Percentiles rank a stretch among this genome's conserved stretches.
phyloP scores from a whole-genome alignment of 2,329 filamentous ascomycete species.

The Diaporthe helianthi region DNA sequence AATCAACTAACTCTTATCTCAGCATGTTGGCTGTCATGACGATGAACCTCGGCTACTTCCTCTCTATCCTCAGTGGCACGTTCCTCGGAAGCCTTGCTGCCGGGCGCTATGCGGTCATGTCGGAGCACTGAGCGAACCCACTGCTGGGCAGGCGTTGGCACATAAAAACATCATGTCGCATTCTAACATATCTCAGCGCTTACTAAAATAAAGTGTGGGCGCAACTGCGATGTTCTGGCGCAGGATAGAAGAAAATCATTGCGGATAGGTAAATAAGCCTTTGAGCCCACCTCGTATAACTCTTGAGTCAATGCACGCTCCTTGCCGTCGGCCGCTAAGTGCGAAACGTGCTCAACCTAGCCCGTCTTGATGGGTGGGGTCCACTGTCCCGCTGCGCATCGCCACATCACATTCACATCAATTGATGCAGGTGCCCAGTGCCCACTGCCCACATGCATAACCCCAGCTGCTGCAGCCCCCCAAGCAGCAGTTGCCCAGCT shows the following conservation, averaged over 20 bases:
- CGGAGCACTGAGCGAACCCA: slow-evolving; percentile 52
- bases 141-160: slow-evolving; percentile 21
- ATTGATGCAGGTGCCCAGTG: too few species aligned
- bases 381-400: not conserved
- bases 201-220: not conserved
- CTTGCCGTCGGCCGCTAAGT: slow-evolving; percentile 6
- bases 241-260: too few species aligned
- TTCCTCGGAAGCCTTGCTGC: slow-evolving; percentile 87
- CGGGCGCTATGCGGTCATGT: slow-evolving; percentile 68
- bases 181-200: not conserved
- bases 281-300: too few species aligned
- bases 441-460: too few species aligned
- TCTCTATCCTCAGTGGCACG: slow-evolving; percentile 74
- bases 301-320: not conserved
- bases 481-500: too few species aligned
- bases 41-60: slow-evolving; percentile 80
- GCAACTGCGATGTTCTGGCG: not conserved
- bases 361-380: not conserved
- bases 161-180: not conserved
- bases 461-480: not conserved
- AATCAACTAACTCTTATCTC: slow-evolving; percentile 8
- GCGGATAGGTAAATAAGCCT: too few species aligned
- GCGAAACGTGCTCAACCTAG: slow-evolving; percentile 14
- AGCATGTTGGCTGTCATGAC: slow-evolving; percentile 95
- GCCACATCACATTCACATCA: too few species aligned